Evolutionary conservation across 164 flowering plant species (phyloP).

Genomic region (Buxus sempervirens): DNA sequence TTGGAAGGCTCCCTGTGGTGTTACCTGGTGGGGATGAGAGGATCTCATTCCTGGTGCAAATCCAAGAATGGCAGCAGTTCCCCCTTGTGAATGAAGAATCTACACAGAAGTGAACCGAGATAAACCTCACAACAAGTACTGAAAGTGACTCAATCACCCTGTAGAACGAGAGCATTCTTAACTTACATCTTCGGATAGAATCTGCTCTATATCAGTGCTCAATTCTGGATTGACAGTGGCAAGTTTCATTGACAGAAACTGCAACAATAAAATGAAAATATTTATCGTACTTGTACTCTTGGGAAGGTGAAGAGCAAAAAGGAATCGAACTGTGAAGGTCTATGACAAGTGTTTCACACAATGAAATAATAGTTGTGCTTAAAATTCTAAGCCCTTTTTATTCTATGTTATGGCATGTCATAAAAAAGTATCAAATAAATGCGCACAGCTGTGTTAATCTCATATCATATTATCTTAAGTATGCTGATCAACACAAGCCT

Average conservation of each 20-base stretch:
- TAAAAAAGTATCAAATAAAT: too few species aligned
- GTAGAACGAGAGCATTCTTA: conserved; percentile 10
- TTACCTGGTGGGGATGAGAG: conserved; percentile 34
- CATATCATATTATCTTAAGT: too few species aligned
- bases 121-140: not conserved
- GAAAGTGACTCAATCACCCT: not conserved
- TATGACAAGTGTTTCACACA: too few species aligned
- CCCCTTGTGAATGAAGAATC: conserved; percentile 53
- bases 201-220: conserved; percentile 61
- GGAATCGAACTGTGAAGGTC: too few species aligned
- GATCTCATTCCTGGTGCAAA: conserved; percentile 41
- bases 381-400: too few species aligned
- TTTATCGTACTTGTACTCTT: not conserved
- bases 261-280: conserved; percentile 21
- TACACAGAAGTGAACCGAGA: conserved; percentile 16
- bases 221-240: conserved; percentile 92
- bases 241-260: conserved; percentile 94
- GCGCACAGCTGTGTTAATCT: too few species aligned
- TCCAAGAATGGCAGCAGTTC: conserved; percentile 41
- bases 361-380: too few species aligned
- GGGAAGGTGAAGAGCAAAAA: too few species aligned
- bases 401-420: too few species aligned
- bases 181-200: conserved; percentile 78
- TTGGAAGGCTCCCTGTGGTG: conserved; percentile 36
- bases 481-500: too few species aligned